phyloP scores from a whole-genome alignment of 2,329 filamentous ascomycete genomes.

The Acrocalymma vagum region DNA sequence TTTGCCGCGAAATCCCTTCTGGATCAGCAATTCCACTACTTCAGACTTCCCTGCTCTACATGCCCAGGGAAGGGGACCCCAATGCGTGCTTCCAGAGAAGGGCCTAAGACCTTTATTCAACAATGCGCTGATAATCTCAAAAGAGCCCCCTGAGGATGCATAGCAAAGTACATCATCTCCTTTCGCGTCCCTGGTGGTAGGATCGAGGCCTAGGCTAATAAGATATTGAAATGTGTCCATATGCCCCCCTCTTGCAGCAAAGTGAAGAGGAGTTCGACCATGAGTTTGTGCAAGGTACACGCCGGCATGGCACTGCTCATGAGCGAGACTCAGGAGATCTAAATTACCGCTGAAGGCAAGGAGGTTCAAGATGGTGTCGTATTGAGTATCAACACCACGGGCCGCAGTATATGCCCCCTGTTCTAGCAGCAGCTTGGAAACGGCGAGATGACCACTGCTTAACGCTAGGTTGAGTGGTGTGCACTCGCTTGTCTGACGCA shows the following conservation, averaged over 20 bases:
- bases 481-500: too few species aligned
- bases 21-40: conserved; percentile 5
- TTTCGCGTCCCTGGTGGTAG: not conserved
- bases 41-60: conserved; percentile 8
- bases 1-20: conserved; percentile 6
- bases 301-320: too few species aligned
- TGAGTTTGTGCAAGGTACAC: conserved; percentile 1
- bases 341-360: too few species aligned
- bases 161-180: conserved; percentile 7
- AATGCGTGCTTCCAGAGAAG: conserved; percentile 1
- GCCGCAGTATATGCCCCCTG: not conserved
- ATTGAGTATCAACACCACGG: too few species aligned
- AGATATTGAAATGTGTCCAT: conserved; percentile 8
- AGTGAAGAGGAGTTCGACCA: conserved; percentile 7
- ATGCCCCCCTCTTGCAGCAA: conserved; percentile 12
- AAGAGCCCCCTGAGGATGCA: conserved; percentile 7
- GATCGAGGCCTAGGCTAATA: conserved; percentile 1
- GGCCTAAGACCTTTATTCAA: not conserved
- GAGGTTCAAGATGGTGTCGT: too few species aligned
- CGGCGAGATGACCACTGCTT: conserved; percentile 3
- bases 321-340: too few species aligned
- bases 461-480: too few species aligned
- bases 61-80: conserved; percentile 14
- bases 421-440: conserved; percentile 7
- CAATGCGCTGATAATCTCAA: conserved; percentile 1